Conservation (phyloP, 495 filamentous ascomycete genomes). For the Pyrenula aspistea region DNA sequence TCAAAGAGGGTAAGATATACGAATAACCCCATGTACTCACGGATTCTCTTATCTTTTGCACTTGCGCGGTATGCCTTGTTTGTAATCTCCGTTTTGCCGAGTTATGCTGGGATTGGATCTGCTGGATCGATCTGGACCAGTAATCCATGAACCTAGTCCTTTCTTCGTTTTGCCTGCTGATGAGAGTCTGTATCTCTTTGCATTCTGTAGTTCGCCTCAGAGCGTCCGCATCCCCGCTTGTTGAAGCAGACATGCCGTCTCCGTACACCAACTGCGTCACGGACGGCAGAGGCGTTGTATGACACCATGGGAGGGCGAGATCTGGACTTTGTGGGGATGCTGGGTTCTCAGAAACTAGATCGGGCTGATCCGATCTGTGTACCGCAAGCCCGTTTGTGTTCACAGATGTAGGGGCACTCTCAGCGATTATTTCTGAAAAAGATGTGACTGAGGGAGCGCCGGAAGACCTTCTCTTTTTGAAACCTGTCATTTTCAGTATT, state of each 20-base stretch:
- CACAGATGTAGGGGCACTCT: not conserved
- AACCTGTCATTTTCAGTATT: not conserved
- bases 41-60: not conserved
- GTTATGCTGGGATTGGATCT: not conserved
- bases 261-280: not conserved
- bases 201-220: not conserved
- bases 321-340: not conserved
- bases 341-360: not conserved
- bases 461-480: constrained; percentile 1
- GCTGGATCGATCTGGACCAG: not conserved
- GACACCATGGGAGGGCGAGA: not conserved
- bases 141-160: not conserved
- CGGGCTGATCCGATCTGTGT: not conserved
- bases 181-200: not conserved
- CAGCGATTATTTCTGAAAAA: not conserved
- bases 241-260: not conserved
- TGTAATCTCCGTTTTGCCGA: not conserved
- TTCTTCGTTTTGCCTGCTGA: not conserved
- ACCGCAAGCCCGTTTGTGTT: not conserved
- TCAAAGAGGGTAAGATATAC: not conserved
- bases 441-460: not conserved
- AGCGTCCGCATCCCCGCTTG: not conserved
- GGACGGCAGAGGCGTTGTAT: not conserved
- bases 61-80: not conserved
- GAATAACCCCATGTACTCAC: no score